Conservation (phyloP, 2,329 filamentous ascomycete species). For the Aspergillus transmontanensis region DNA sequence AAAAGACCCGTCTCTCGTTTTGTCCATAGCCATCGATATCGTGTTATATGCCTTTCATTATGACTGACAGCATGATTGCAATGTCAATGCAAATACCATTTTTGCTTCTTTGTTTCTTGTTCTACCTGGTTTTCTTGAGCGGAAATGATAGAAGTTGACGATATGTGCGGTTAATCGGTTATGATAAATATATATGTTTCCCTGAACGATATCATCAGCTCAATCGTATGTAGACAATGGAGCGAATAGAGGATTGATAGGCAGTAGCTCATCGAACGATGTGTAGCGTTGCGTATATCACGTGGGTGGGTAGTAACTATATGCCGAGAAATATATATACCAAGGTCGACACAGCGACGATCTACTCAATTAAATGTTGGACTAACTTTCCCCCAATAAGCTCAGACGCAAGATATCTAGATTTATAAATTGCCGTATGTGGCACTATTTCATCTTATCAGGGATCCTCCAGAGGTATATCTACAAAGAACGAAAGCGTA, state of each 20-base stretch:
- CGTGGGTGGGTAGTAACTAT: neutral
- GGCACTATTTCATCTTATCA: neutral
- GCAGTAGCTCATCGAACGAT: neutral
- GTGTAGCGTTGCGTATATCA: neutral
- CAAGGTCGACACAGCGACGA: neutral
- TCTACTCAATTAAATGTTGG: neutral
- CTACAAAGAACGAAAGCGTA: constrained; percentile 4
- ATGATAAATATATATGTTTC: neutral
- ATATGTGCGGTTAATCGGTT: constrained; percentile 1
- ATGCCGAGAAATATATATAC: neutral
- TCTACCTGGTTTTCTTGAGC: neutral
- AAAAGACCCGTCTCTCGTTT: constrained; percentile 17
- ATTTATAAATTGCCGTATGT: neutral
- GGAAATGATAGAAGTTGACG: constrained; percentile 1
- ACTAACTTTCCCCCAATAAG: neutral
- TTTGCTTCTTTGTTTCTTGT: constrained; percentile 1
- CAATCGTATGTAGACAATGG: neutral
- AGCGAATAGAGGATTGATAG: neutral
- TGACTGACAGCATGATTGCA: constrained; percentile 20
- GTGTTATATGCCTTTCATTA: constrained; percentile 13
- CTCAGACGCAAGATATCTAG: neutral
- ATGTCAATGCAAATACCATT: constrained; percentile 15
- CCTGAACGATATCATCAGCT: neutral
- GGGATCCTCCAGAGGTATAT: neutral
- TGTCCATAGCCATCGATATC: constrained; percentile 21